Percentiles rank a stretch among this genome's conserved stretches.
Evolutionary conservation across 257 asterid species (phyloP).

Genomic region (Dorcoceras hygrometricum): DNA sequence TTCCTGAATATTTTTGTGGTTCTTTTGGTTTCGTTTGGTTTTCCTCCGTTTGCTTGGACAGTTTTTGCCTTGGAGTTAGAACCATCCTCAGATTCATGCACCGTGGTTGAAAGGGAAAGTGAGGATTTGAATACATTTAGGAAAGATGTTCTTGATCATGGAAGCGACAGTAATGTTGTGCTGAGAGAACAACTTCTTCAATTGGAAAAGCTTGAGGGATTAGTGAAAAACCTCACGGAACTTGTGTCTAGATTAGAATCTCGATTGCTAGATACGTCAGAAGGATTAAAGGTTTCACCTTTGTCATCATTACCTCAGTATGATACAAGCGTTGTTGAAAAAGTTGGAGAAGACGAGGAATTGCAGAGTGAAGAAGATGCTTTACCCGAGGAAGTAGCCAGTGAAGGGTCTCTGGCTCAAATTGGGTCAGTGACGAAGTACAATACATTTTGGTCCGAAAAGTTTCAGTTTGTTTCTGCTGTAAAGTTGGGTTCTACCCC

Average conservation of each 20-base stretch:
- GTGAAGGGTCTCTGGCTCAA: slow-evolving; percentile 21
- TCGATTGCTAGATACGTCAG: slow-evolving; percentile 34
- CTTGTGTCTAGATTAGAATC: slow-evolving; percentile 68
- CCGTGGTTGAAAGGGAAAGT: slow-evolving; percentile 22
- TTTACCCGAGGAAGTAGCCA: slow-evolving; percentile 17
- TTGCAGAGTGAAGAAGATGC: slow-evolving; percentile 29
- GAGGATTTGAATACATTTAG: slow-evolving; percentile 17
- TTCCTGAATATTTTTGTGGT: slow-evolving; percentile 27
- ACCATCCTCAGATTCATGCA: slow-evolving; percentile 31
- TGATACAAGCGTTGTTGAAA: slow-evolving; percentile 26
- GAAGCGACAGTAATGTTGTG: slow-evolving; percentile 29
- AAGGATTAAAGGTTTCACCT: slow-evolving; percentile 23
- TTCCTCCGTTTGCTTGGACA: slow-evolving; percentile 34
- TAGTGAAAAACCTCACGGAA: slow-evolving; percentile 57
- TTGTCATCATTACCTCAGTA: slow-evolving; percentile 4
- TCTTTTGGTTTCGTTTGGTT: slow-evolving; percentile 27
- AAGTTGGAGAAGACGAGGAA: slow-evolving; percentile 24
- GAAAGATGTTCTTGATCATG: slow-evolving; percentile 18
- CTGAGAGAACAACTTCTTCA: slow-evolving; percentile 52
- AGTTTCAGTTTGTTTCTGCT: slow-evolving; percentile 82
- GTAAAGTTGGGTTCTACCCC: slow-evolving; percentile 73
- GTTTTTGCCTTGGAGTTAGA: slow-evolving; percentile 43
- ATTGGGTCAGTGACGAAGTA: slow-evolving; percentile 54
- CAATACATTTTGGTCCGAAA: slow-evolving; percentile 85
- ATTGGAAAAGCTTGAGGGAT: slow-evolving; percentile 62